These are phyloP conservation scores for Saccharomycopsis amapae DNA, from an alignment of 805 yeast species.

Conservation along the genomic window DNA sequence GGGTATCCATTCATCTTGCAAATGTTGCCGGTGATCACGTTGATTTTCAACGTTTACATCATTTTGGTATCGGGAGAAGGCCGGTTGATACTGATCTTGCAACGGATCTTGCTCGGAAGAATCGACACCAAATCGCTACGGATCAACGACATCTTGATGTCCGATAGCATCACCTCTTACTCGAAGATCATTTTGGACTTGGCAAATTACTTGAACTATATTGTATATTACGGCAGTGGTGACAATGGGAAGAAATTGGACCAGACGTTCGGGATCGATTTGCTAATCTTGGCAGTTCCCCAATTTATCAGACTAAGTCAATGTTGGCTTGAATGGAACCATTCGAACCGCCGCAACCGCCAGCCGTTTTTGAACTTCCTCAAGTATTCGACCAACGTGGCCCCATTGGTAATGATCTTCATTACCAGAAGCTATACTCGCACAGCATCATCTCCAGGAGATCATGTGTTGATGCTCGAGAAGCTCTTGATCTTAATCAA, in stretches of 20 bases:
- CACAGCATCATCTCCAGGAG: constrained; percentile 11
- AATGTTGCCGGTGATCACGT: constrained; percentile 12
- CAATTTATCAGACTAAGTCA: constrained; percentile 72
- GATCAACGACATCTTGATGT: constrained; percentile 71
- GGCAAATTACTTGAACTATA: constrained; percentile 38
- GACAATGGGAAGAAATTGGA: not conserved
- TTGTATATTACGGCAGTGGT: constrained; percentile 23
- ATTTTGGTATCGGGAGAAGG: constrained; percentile 22
- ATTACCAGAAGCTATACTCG: constrained; percentile 23
- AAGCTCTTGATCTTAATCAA: constrained; percentile 45
- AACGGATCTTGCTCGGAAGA: constrained; percentile 49
- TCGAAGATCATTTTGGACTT: constrained; percentile 67
- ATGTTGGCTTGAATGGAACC: constrained; percentile 62
- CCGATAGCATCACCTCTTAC: constrained; percentile 83
- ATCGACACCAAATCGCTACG: constrained; percentile 50
- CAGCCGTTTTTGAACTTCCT: constrained; percentile 62
- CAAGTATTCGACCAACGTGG: constrained; percentile 61
- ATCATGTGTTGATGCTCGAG: constrained; percentile 24
- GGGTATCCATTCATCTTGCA: not conserved
- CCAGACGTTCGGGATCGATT: constrained; percentile 26
- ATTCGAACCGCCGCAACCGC: constrained; percentile 37
- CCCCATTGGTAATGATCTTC: constrained; percentile 43
- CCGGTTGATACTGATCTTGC: constrained; percentile 42
- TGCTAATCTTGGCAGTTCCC: constrained; percentile 44
- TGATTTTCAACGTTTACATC: constrained; percentile 6